These are phyloP conservation scores for Trichoderma gracile DNA, from an alignment of 2,329 filamentous ascomycete genomes.

Conservation along the genomic window DNA sequence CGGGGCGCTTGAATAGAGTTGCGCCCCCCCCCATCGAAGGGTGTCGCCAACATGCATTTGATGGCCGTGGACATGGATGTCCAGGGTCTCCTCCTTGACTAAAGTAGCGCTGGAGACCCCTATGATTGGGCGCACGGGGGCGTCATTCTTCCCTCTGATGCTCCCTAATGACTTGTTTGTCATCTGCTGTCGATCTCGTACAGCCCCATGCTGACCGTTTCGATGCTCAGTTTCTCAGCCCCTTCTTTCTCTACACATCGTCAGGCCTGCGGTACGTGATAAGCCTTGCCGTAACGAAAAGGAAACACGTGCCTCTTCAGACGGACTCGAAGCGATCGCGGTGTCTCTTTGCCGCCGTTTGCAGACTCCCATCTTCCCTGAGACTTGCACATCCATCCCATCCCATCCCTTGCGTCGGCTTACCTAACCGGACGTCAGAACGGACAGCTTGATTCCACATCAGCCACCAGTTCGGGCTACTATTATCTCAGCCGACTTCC, in stretches of 20 bases:
- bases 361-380: constrained; percentile 1
- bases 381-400: neutral
- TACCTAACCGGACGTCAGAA: constrained; percentile 20
- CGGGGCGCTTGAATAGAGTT: neutral
- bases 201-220: neutral
- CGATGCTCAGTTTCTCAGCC: neutral
- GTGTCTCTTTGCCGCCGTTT: constrained; percentile 5
- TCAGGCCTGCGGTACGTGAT: neutral
- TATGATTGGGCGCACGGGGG: constrained; percentile 22
- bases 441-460: constrained; percentile 21
- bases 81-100: constrained; percentile 3
- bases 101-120: constrained; percentile 18
- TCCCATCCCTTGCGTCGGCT: constrained; percentile 17
- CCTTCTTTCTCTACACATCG: neutral
- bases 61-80: neutral
- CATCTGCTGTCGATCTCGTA: constrained; percentile 18
- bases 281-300: neutral
- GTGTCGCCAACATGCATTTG: neutral
- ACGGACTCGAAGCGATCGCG: constrained; percentile 15
- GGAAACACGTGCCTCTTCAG: constrained; percentile 5
- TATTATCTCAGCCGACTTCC: constrained; percentile 14
- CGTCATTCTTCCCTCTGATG: constrained; percentile 21
- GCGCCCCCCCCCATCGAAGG: neutral
- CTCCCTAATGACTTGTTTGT: constrained; percentile 17
- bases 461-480: constrained; percentile 8